A percentile compares a stretch with the other conserved stretches of the same genome.
phyloP scores from a whole-genome alignment of 2,329 filamentous ascomycete genomes.

The Cercospora sp. region DNA sequence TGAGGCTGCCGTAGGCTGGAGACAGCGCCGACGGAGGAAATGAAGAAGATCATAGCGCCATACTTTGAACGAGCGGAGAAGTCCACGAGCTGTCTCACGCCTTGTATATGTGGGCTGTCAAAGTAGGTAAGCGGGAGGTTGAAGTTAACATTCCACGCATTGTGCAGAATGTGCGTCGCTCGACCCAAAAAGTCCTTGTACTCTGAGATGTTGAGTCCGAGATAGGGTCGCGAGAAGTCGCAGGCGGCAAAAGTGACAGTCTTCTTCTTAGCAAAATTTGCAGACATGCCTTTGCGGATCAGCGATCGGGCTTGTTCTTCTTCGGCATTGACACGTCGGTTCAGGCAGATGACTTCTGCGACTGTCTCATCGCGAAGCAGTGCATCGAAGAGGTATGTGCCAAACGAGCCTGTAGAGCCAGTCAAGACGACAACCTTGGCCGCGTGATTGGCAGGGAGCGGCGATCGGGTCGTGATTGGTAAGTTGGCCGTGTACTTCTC shows the following conservation, averaged over 20 bases:
- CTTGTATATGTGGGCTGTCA: slow-evolving; percentile 35
- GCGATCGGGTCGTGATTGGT: slow-evolving; percentile 18
- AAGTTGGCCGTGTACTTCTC: slow-evolving; percentile 33
- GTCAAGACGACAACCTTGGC: slow-evolving; percentile 36
- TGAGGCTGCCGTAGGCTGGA: slow-evolving; percentile 24
- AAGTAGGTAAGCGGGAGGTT: slow-evolving; percentile 38
- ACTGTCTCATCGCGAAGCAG: slow-evolving; percentile 34
- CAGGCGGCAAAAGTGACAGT: slow-evolving; percentile 29
- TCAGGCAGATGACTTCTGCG: slow-evolving; percentile 36
- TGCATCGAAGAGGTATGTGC: slow-evolving; percentile 38
- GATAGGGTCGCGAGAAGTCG: slow-evolving; percentile 28
- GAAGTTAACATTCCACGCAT: slow-evolving; percentile 44
- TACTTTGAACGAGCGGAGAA: slow-evolving; percentile 29
- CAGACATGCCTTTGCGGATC: slow-evolving; percentile 25
- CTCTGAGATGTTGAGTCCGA: slow-evolving; percentile 29
- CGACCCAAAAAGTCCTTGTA: slow-evolving; percentile 29
- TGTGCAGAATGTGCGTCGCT: slow-evolving; percentile 39
- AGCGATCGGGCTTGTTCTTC: slow-evolving; percentile 27
- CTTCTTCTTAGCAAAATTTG: slow-evolving; percentile 27
- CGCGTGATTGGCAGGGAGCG: slow-evolving; percentile 7
- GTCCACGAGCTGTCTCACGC: slow-evolving; percentile 34
- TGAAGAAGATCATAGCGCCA: slow-evolving; percentile 39
- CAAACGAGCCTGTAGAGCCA: slow-evolving; percentile 41
- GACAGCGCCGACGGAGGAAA: slow-evolving; percentile 43
- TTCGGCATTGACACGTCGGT: slow-evolving; percentile 29